Evolutionary conservation across 2,329 filamentous ascomycete species (phyloP).

Genomic region (Fusarium sp.): DNA sequence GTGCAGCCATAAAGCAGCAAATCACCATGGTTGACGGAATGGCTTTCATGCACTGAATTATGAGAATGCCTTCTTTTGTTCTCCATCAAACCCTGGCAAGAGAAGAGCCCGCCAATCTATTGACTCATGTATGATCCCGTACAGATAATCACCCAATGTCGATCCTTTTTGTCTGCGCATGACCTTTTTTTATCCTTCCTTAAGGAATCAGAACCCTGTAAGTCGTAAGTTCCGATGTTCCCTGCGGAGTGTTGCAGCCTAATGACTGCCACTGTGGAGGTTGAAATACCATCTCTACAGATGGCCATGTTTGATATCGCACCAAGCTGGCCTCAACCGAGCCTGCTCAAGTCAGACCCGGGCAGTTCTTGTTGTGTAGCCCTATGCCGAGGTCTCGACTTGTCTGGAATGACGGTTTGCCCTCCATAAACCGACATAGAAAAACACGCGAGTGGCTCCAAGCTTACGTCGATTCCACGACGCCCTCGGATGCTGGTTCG

Average conservation of each 20-base stretch:
- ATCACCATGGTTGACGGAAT: slow-evolving; percentile 1
- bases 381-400: slow-evolving; percentile 7
- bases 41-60: slow-evolving; percentile 7
- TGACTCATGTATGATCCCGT: slow-evolving; percentile 23
- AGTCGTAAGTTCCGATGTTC: slow-evolving; percentile 8
- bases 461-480: slow-evolving; percentile 35
- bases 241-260: slow-evolving; percentile 17
- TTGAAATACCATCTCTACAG: slow-evolving; percentile 10
- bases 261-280: slow-evolving; percentile 2
- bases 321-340: not conserved
- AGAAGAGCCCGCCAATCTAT: slow-evolving; percentile 10
- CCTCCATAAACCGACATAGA: slow-evolving; percentile 21
- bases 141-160: slow-evolving; percentile 1
- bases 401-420: slow-evolving; percentile 13
- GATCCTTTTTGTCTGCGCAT: slow-evolving; percentile 17
- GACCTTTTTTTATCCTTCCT: slow-evolving; percentile 13
- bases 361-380: slow-evolving; percentile 17
- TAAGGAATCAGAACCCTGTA: slow-evolving; percentile 24
- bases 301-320: not conserved
- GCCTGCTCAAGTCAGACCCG: slow-evolving; percentile 1
- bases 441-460: slow-evolving; percentile 20
- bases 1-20: not conserved
- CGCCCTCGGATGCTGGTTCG: slow-evolving; percentile 31
- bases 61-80: slow-evolving; percentile 8
- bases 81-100: slow-evolving; percentile 13